Evolutionary conservation across 164 flowering plant genomes (phyloP).

Genomic region (Malania oleifera): DNA sequence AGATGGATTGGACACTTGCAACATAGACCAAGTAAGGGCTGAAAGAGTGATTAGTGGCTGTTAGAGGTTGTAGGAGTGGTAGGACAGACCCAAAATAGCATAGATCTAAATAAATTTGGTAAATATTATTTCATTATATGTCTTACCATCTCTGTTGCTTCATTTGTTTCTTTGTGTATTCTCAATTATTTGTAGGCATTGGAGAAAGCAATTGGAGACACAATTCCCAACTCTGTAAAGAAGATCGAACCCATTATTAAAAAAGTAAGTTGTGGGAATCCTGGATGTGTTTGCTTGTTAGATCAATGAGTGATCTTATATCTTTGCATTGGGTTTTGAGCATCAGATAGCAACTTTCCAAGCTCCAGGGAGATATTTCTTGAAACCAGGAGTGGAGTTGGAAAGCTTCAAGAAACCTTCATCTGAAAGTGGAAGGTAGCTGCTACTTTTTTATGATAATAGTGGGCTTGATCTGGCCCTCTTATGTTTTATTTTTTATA

Average conservation of each 20-base stretch:
- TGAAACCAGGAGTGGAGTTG: slow-evolving; percentile 60
- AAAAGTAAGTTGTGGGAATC: slow-evolving; percentile 43
- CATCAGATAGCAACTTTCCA: slow-evolving; percentile 78
- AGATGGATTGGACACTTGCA: too few species aligned
- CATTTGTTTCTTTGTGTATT: slow-evolving; percentile 6
- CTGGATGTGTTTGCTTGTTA: slow-evolving; percentile 9
- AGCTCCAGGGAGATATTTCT: slow-evolving; percentile 76
- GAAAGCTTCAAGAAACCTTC: slow-evolving; percentile 57
- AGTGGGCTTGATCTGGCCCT: too few species aligned
- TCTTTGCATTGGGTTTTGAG: slow-evolving; percentile 24
- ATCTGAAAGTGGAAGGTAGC: slow-evolving; percentile 72
- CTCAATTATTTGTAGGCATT: slow-evolving; percentile 39
- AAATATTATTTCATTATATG: background rate
- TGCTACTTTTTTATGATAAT: slow-evolving; percentile 8
- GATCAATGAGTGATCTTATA: slow-evolving; percentile 12
- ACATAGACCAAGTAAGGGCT: too few species aligned
- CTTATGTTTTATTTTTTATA: too few species aligned
- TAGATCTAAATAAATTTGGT: too few species aligned
- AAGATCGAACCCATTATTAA: slow-evolving; percentile 66
- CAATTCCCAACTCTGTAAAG: slow-evolving; percentile 48
- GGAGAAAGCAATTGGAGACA: slow-evolving; percentile 78
- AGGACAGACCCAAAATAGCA: too few species aligned
- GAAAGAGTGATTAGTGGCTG: too few species aligned
- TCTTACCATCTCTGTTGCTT: background rate
- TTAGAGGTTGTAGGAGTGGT: too few species aligned